Evolutionary conservation across 768 basidiomycete species (phyloP).

Genomic region (Tricholoma hemisulphureum): DNA sequence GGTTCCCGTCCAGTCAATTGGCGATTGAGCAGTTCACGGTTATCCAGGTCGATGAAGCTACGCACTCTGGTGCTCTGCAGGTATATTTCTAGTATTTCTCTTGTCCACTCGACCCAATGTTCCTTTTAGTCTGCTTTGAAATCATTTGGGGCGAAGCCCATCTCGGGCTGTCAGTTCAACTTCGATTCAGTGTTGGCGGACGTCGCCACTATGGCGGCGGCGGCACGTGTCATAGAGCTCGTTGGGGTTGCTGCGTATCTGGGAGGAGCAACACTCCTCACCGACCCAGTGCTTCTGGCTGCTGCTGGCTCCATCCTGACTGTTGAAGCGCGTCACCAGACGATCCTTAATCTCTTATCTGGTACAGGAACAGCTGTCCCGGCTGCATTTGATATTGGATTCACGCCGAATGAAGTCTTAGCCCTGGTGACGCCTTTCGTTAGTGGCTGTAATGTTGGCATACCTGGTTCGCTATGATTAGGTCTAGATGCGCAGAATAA

Average conservation of each 20-base stretch:
- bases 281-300: conserved; percentile 57
- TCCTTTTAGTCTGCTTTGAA: conserved; percentile 40
- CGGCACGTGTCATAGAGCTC: conserved; percentile 73
- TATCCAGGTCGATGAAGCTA: conserved; percentile 62
- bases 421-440: conserved; percentile 69
- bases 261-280: conserved; percentile 64
- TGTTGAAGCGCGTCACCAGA: conserved; percentile 82
- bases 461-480: conserved; percentile 42
- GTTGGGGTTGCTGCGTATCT: conserved; percentile 78
- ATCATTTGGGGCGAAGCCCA: conserved; percentile 51
- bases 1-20: conserved; percentile 54
- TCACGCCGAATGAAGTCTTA: conserved; percentile 70
- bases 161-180: conserved; percentile 64
- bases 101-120: neutral
- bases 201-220: conserved; percentile 66
- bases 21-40: conserved; percentile 59
- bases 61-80: conserved; percentile 56
- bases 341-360: conserved; percentile 69
- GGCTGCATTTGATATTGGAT: conserved; percentile 67
- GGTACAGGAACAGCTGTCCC: conserved; percentile 59
- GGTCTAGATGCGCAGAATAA: neutral
- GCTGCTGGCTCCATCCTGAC: conserved; percentile 75
- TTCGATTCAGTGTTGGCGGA: conserved; percentile 61
- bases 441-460: conserved; percentile 56
- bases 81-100: neutral